Conservation (phyloP, 768 basidiomycete genomes). For the Psilocybe sp. region DNA sequence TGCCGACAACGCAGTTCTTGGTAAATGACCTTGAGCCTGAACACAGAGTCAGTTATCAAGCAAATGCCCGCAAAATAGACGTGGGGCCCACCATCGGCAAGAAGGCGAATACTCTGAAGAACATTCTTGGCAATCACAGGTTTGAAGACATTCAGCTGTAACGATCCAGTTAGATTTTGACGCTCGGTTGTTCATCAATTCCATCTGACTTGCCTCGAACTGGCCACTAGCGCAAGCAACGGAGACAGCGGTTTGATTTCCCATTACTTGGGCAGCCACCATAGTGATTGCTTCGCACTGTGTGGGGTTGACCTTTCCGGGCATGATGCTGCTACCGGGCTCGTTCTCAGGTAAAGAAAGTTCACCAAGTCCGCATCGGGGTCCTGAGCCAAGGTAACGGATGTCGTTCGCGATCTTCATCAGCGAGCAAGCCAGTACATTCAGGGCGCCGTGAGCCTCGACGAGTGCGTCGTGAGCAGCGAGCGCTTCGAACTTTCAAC, state of each 20-base stretch:
- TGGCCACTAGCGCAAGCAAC: constrained; percentile 94
- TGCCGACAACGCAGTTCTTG: constrained; percentile 95
- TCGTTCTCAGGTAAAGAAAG: constrained; percentile 95
- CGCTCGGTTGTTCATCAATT: not conserved
- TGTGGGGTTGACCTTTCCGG: constrained; percentile 99
- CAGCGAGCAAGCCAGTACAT: constrained; percentile 91
- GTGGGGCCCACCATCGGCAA: constrained; percentile 71
- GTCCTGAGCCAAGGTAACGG: constrained; percentile 95
- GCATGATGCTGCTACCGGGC: constrained; percentile 99
- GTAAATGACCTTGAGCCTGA: constrained; percentile 89
- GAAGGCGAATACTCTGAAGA: constrained; percentile 88
- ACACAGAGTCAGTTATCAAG: constrained; percentile 13
- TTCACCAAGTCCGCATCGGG: constrained; percentile 96
- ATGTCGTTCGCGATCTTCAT: constrained; percentile 99
- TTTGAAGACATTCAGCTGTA: constrained; percentile 96
- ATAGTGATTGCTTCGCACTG: constrained; percentile 99
- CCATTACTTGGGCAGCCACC: constrained; percentile 98
- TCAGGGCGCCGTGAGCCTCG: constrained; percentile 95
- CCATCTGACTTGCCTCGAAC: constrained; percentile 74
- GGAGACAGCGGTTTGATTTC: constrained; percentile 91
- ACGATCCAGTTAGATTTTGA: constrained; percentile 6
- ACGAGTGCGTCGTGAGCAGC: constrained; percentile 98
- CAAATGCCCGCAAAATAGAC: constrained; percentile 2
- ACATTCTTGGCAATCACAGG: constrained; percentile 99
- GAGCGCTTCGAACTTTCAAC: constrained; percentile 86